Base-by-base conservation (phyloP, 768 basidiomycete species). In the Termitomyces titanicus region DNA sequence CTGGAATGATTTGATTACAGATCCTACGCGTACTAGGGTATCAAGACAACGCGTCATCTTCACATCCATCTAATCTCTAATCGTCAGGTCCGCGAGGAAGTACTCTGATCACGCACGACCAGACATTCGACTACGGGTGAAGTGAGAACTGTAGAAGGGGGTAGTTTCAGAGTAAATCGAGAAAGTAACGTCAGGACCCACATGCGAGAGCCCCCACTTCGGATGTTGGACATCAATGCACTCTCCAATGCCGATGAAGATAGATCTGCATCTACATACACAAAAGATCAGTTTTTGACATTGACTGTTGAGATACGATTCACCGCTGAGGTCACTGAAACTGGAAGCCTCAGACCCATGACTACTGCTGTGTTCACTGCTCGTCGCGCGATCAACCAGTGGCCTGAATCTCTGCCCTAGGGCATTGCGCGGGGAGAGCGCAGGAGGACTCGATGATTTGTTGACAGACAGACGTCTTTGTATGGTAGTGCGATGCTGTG, bases 261-360 rank as follows among this genome's bases (percentile, higher is more conserved):
- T 37, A 93, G 68, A 66, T 88, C 89, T 11, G 83, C 79, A 61
- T 90, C 88, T 89, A 59, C 0, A 47, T 13, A 54, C 40, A 15
- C 47, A 47, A 38, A 34, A 50, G 18, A 53, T 25, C 10, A 33
- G 13, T n/a, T 24, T 43, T 9, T 13, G n/a, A 37, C 5, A 4
- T 45, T 2, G 27, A 31, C 27, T 18, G 10, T 31, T 49, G 17
- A 35, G 20, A 11, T 51, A 27, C 58, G 35, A 56, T 44, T 8
- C 63, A 91, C 92, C 91, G 63, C 92, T 94, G 42, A 93, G 64
- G 64, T 94, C 92, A 64, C 91, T 93, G 63, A 93, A 92, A 67
- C 92, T 81, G 6, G 90, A 92, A 0, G 89, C 82, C 40, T 85
- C 83, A 22, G 89, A 92, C 3, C 84, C 83, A 47, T 86, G 79